Base-by-base conservation (phyloP, 2,329 filamentous ascomycete species). In the Plectosphaerella cucumerina region DNA sequence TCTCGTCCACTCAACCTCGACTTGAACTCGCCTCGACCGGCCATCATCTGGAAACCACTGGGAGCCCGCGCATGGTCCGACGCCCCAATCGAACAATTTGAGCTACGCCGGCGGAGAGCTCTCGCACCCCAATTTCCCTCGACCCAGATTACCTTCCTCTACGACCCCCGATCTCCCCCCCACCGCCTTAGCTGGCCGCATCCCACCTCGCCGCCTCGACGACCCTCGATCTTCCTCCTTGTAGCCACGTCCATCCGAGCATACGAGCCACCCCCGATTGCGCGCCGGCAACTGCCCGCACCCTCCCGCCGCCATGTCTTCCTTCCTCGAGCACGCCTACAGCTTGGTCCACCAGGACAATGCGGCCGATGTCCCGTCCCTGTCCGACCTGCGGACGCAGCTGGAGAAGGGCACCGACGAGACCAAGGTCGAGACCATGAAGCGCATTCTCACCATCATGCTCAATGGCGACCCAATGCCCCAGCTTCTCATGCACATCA, bases 271-370 rank as follows among this genome's bases (percentile, higher is more conserved):
- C 52, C 54, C 41, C 47, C 50, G 41, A 44, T 49, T 53, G 53
- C 52, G 56, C 55, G 53, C 55, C 53, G 55, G 55, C 53, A 57
- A 47, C 39, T 49, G 55, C 55, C 55, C 53, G 53, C 50, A 51
- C 53, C 57, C 31, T 53, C 50, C 58, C 43, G 62, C 67, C 80
- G 87, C 61, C 73, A 99, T 97, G 93, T 87, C 93, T 74, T 87
- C 88, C 61, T 97, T 96, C 71, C 82, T 97, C 57, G 94, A 99
- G 70, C 88, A 89, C 71, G 83, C 94, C 59, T 99, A 97, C 81
- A 97, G 90, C 74, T 76, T 99, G 74, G 90, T 99, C 73, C 92
- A 97, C 73, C 86, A 94, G 82, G 94, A 99, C 83, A 97, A 97
- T 80, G 82, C 90, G 56, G 89, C 92, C 60, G 94, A 97, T 70